Evolutionary conservation across 1,284 basidiomycete species (phyloP), one percentile per base, ranked within the genome.

Genomic region (Erythrobasidium hasegawianum): DNA sequence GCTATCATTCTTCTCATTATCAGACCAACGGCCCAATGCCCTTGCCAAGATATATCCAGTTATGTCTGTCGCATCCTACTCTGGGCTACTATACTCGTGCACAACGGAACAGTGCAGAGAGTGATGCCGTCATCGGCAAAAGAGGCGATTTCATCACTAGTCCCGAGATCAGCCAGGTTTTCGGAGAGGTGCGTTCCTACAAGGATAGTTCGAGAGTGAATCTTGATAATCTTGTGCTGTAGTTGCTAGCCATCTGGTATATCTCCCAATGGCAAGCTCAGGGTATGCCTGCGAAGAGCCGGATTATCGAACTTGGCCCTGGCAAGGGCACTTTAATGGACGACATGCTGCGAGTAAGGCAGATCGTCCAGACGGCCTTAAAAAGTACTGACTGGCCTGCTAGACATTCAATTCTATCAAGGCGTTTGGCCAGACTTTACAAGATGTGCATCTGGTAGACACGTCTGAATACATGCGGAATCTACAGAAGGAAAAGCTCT

Each of bases 111-210:
- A n/a, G 22, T 7, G 26, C 59, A 14, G 41, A 38, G 27, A 53
- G 53, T 26, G 66, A 59, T 0, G 82, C 86, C 43, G 87, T 97
- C 1, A 90, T 98, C 73, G 96, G 96, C 10, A 73, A 84, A 0
- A 81, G 83, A 39, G 96, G 96, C 2, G 96, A 99, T 79, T 99
- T 98, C 74, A 88, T 91, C 43, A 99, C 96, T 1, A 92, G 88
- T 70, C 96, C 96, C 1, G 96, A 99, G 76, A 97, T 99, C 61
- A 90, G 86, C 72, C 94, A 97, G 77, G 85, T 92, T 0, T 98
- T 98, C 77, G 96, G 96, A 69, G 95, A 99, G 85, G 92, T 93
- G 75, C 68, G 83, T 75, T 39, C 60, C 43, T 24, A 4, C n/a
- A 62, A 18, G 54, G 59, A 20, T 7, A 58, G 33, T 22, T 40